Conservation (phyloP, 805 yeast genomes). For the Nakazawaea pomicola region DNA sequence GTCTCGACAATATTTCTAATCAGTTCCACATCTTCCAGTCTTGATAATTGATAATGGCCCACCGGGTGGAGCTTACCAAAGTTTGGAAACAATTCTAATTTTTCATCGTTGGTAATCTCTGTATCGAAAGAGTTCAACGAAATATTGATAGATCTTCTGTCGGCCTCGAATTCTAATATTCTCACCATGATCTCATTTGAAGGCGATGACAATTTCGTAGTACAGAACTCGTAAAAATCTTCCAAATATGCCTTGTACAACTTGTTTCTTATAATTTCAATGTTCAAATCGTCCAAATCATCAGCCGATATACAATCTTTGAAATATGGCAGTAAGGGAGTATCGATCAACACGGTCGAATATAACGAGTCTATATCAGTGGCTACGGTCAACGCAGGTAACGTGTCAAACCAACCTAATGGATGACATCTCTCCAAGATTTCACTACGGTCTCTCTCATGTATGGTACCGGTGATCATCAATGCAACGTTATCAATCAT, state of each 20-base stretch:
- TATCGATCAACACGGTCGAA: constrained; percentile 88
- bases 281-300: constrained; percentile 91
- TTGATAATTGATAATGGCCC: constrained; percentile 58
- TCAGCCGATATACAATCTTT: constrained; percentile 81
- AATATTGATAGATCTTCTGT: constrained; percentile 89
- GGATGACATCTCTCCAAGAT: constrained; percentile 92
- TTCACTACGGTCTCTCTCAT: constrained; percentile 87
- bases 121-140: constrained; percentile 84
- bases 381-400: constrained; percentile 92
- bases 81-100: constrained; percentile 66
- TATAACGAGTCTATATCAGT: constrained; percentile 93
- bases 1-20: constrained; percentile 60
- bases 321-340: constrained; percentile 96
- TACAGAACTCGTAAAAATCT: constrained; percentile 70
- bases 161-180: constrained; percentile 86
- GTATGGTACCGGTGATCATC: constrained; percentile 95
- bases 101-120: constrained; percentile 71
- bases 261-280: constrained; percentile 89
- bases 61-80: constrained; percentile 81
- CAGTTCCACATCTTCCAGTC: constrained; percentile 82
- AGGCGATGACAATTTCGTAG: constrained; percentile 60
- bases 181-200: constrained; percentile 76
- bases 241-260: constrained; percentile 91
- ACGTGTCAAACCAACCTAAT: constrained; percentile 96
- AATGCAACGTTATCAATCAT: constrained; percentile 97